These are phyloP conservation scores for Lolium multiflorum DNA, from an alignment of 176 grass and related monocot species.

Conservation along the genomic window DNA sequence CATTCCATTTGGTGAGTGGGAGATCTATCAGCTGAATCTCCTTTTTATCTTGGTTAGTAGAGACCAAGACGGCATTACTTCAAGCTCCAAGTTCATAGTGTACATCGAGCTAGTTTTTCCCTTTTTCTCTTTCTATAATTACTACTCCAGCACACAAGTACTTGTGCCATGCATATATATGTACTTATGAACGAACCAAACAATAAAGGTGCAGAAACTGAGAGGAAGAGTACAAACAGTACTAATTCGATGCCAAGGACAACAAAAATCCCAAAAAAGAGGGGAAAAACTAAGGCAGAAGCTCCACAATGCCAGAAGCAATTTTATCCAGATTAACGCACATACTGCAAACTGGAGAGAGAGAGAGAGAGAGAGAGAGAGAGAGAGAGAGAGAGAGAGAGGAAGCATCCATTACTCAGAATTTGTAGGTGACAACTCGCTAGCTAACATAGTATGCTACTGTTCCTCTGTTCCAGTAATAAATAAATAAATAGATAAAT, in stretches of 20 bases:
- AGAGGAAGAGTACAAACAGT: neutral
- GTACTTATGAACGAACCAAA: neutral
- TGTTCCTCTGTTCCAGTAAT: neutral
- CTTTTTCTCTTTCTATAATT: no score
- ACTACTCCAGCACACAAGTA: neutral
- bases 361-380: neutral
- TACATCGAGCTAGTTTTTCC: no score
- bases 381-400: neutral
- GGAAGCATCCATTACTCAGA: neutral
- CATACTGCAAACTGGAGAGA: neutral
- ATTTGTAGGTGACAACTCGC: constrained; percentile 3
- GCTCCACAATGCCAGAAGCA: neutral
- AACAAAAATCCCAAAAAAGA: neutral
- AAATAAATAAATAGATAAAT: neutral
- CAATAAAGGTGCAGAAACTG: neutral
- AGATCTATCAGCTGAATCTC: neutral
- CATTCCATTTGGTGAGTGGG: constrained; percentile 4
- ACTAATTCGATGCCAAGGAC: neutral
- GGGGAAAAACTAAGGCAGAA: neutral
- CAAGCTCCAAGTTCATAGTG: neutral
- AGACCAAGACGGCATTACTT: constrained; percentile 12
- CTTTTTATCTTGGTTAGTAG: constrained; percentile 15
- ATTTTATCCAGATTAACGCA: neutral
- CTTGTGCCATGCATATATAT: neutral
- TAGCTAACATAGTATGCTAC: constrained; percentile 19